phyloP scores from a whole-genome alignment of 208 protist genomes.

The Leishmania major region DNA sequence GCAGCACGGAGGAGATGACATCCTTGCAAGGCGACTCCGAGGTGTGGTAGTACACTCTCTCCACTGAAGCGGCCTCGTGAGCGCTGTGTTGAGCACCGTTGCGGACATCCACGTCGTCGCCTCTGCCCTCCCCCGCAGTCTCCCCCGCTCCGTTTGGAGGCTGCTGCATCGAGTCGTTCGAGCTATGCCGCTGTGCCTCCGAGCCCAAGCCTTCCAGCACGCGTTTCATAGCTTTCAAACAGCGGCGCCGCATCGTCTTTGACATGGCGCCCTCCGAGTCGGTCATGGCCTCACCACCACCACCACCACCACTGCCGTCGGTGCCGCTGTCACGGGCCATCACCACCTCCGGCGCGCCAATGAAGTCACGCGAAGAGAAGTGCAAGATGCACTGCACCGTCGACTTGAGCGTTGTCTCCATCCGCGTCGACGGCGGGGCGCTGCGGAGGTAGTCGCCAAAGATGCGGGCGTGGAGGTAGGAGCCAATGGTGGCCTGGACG shows the following conservation, averaged over 20 bases:
- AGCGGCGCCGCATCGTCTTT: slow-evolving; percentile 14
- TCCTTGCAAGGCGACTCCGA: slow-evolving; percentile 24
- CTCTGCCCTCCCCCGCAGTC: background rate
- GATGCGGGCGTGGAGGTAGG: slow-evolving; percentile 27
- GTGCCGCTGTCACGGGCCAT: background rate
- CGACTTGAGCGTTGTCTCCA: slow-evolving; percentile 20
- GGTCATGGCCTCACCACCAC: background rate
- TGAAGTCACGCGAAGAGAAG: slow-evolving; percentile 26
- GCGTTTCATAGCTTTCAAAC: slow-evolving; percentile 7
- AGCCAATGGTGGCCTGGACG: slow-evolving; percentile 24
- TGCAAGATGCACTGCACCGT: slow-evolving; percentile 32
- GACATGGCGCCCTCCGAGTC: slow-evolving; percentile 7
- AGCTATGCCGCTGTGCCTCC: background rate
- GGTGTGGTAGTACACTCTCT: slow-evolving; percentile 3
- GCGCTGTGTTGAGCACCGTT: background rate
- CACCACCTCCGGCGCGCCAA: background rate
- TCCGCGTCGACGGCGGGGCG: slow-evolving; percentile 17
- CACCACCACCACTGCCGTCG: background rate
- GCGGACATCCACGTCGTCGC: background rate
- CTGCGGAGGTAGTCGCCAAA: slow-evolving; percentile 34
- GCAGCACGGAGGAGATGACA: slow-evolving; percentile 23
- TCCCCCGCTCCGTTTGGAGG: background rate
- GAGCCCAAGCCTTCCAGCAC: slow-evolving; percentile 3
- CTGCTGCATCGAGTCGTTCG: background rate
- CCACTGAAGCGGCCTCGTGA: background rate